Conservation (phyloP, 2,329 filamentous ascomycete species). For the Aureobasidium lini region DNA sequence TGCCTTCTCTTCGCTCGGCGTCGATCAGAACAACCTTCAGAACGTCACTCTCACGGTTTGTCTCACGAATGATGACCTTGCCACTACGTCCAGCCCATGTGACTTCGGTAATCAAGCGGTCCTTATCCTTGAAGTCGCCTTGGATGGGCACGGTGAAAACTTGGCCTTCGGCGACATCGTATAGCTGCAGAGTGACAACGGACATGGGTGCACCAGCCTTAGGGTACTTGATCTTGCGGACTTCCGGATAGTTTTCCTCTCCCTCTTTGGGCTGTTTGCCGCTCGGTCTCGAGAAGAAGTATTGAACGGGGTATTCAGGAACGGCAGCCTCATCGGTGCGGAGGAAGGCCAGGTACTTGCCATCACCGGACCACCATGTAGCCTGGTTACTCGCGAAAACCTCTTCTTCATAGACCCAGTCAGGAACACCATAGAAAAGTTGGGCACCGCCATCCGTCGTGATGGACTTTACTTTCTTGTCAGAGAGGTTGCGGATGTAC, state of each 20-base stretch:
- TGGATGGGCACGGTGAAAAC: conserved; percentile 72
- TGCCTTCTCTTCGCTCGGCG: conserved; percentile 62
- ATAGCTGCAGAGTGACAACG: conserved; percentile 79
- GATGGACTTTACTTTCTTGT: conserved; percentile 58
- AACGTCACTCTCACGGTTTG: conserved; percentile 89
- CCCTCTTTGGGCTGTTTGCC: conserved; percentile 60
- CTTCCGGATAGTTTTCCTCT: conserved; percentile 84
- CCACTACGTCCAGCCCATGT: conserved; percentile 71
- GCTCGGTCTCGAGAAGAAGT: conserved; percentile 82
- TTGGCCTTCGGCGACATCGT: conserved; percentile 69
- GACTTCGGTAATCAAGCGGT: conserved; percentile 87
- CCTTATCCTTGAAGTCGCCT: conserved; percentile 68
- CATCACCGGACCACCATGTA: conserved; percentile 93
- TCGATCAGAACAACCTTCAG: conserved; percentile 83
- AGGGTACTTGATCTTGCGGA: conserved; percentile 90
- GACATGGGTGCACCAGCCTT: conserved; percentile 94
- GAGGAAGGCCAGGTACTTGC: conserved; percentile 82
- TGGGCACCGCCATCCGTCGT: conserved; percentile 81
- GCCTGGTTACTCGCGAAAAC: conserved; percentile 73
- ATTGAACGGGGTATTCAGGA: conserved; percentile 86
- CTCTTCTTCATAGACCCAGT: conserved; percentile 94
- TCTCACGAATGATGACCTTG: conserved; percentile 81
- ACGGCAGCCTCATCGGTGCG: conserved; percentile 90
- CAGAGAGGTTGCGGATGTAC: conserved; percentile 63
- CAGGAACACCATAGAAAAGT: conserved; percentile 90